Evolutionary conservation across 805 yeast genomes (phyloP).

Genomic region (Barnettozyma siamensis): DNA sequence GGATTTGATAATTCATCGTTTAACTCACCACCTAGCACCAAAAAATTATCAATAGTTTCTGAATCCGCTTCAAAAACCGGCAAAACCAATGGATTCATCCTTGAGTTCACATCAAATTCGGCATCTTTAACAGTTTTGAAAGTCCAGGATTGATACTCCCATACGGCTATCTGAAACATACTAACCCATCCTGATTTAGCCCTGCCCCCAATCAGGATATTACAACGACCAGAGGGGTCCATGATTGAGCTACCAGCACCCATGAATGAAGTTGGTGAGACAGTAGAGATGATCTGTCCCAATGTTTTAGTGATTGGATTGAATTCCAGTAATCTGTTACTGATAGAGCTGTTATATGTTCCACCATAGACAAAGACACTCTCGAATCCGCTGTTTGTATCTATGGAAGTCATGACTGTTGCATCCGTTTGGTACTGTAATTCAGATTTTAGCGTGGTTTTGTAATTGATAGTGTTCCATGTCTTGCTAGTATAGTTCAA

Average conservation of each 20-base stretch:
- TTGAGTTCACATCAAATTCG: slow-evolving; percentile 39
- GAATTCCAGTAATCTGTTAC: slow-evolving; percentile 40
- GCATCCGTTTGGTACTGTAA: slow-evolving; percentile 24
- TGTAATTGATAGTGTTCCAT: slow-evolving; percentile 15
- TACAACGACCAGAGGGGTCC: slow-evolving; percentile 39
- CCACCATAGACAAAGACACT: slow-evolving; percentile 56
- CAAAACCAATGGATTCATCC: slow-evolving; percentile 46
- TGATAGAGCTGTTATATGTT: slow-evolving; percentile 20
- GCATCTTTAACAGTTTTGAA: slow-evolving; percentile 36
- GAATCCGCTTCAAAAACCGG: slow-evolving; percentile 41
- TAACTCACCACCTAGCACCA: slow-evolving; percentile 59
- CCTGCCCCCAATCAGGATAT: slow-evolving; percentile 61
- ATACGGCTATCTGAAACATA: slow-evolving; percentile 67
- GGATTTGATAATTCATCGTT: slow-evolving; percentile 38
- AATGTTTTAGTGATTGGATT: slow-evolving; percentile 31
- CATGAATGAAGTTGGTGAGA: slow-evolving; percentile 51
- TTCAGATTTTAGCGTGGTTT: slow-evolving; percentile 11
- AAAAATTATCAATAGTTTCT: slow-evolving; percentile 25
- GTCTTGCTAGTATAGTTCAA: slow-evolving; percentile 5
- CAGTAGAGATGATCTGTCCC: slow-evolving; percentile 39
- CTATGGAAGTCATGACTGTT: slow-evolving; percentile 35
- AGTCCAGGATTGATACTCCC: slow-evolving; percentile 70
- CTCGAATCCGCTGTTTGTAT: slow-evolving; percentile 27
- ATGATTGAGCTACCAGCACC: slow-evolving; percentile 39
- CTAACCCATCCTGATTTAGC: slow-evolving; percentile 61